A percentile compares a stretch with the other conserved stretches of the same genome.
phyloP scores from a whole-genome alignment of 2,329 filamentous ascomycete species.

The Pseudonectria buxi region DNA sequence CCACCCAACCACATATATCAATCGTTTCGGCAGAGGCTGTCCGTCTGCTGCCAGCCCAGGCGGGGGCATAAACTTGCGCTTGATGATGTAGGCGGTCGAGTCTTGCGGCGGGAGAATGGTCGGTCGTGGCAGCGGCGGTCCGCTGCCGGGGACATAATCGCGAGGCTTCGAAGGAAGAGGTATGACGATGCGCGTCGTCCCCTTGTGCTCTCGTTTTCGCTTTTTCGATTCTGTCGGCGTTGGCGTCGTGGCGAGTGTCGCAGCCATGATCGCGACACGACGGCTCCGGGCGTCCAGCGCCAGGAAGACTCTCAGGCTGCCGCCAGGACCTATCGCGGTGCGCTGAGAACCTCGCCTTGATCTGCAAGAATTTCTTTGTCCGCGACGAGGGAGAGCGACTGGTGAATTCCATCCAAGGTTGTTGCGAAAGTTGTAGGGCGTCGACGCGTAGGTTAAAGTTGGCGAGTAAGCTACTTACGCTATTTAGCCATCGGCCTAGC shows the following conservation, averaged over 20 bases:
- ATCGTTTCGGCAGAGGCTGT: constrained; percentile 32
- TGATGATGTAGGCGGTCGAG: constrained; percentile 50
- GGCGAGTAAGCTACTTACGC: too few species aligned
- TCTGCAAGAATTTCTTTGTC: too few species aligned
- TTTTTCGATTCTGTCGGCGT: constrained; percentile 5
- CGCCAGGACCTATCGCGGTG: too few species aligned
- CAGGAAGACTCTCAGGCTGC: too few species aligned
- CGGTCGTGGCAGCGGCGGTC: constrained; percentile 41
- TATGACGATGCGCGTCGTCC: constrained; percentile 12
- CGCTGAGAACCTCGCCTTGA: too few species aligned
- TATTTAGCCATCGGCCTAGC: too few species aligned
- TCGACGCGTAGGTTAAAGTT: too few species aligned
- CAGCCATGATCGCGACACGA: constrained; percentile 13
- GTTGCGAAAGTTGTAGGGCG: too few species aligned
- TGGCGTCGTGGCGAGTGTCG: constrained; percentile 2
- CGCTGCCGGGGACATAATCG: constrained; percentile 39
- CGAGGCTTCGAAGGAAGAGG: constrained; percentile 11
- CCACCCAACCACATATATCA: constrained; percentile 51
- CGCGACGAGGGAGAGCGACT: too few species aligned
- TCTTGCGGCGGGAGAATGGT: constrained; percentile 42
- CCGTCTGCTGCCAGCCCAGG: constrained; percentile 27
- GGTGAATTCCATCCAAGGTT: too few species aligned
- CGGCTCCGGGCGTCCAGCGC: too few species aligned
- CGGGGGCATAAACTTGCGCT: constrained; percentile 42
- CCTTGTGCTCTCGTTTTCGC: constrained; percentile 7